phyloP scores from a whole-genome alignment of 2,329 filamentous ascomycete genomes.

The Pochonia chlamydosporia region DNA sequence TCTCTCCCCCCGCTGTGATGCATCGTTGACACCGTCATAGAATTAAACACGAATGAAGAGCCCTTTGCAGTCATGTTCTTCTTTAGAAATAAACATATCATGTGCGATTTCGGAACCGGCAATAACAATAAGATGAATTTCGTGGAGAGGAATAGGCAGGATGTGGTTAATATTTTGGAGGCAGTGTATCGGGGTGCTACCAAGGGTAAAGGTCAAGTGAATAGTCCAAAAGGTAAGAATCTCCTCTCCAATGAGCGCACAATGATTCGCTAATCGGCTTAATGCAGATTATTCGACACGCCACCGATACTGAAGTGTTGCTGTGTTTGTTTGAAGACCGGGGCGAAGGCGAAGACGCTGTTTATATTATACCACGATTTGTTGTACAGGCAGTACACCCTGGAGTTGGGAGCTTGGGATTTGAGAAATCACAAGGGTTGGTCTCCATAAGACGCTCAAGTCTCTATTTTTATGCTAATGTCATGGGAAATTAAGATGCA shows the following conservation, averaged over 20 bases:
- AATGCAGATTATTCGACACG: constrained; percentile 29
- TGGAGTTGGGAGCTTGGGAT: background rate
- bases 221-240: constrained; percentile 74
- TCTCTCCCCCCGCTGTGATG: background rate
- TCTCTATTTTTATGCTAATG: constrained; percentile 7
- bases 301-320: constrained; percentile 26
- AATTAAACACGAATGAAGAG: constrained; percentile 38
- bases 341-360: background rate
- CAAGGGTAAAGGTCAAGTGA: constrained; percentile 93
- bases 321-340: background rate
- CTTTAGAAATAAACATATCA: constrained; percentile 98
- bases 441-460: constrained; percentile 15
- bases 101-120: constrained; percentile 94
- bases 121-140: constrained; percentile 99
- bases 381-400: too few relatives aligned
- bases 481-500: background rate
- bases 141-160: constrained; percentile 92
- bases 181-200: constrained; percentile 98
- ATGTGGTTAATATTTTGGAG: constrained; percentile 97
- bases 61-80: constrained; percentile 95
- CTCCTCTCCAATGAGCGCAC: background rate
- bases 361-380: background rate
- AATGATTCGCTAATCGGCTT: constrained; percentile 1
- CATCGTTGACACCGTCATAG: background rate
- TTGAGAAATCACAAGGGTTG: constrained; percentile 17